phyloP scores from a whole-genome alignment of 768 basidiomycete genomes.

The Dictyophora rubrovolvata region DNA sequence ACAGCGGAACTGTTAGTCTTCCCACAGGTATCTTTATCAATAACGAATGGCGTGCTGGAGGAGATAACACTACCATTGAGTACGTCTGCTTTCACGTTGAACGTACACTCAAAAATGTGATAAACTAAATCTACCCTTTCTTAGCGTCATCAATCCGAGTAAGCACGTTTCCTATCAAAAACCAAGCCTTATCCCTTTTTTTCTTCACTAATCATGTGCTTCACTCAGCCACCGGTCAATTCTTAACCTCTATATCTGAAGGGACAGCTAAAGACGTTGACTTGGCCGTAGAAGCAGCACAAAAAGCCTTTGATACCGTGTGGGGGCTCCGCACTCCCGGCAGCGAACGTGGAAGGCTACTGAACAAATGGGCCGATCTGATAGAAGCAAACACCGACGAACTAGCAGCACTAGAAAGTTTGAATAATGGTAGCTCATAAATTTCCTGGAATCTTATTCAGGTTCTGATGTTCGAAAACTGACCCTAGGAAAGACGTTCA shows the following conservation, averaged over 20 bases:
- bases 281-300: constrained; percentile 57
- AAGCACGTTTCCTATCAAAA: constrained; percentile 7
- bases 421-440: constrained; percentile 46
- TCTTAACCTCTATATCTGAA: constrained; percentile 45
- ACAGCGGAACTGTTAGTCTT: constrained; percentile 45
- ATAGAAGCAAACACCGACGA: constrained; percentile 52
- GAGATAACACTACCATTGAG: constrained; percentile 55
- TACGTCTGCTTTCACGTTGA: constrained; percentile 26
- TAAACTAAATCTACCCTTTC: constrained; percentile 1
- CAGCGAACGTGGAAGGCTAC: constrained; percentile 37
- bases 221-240: constrained; percentile 48
- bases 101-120: neutral
- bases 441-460: constrained; percentile 4
- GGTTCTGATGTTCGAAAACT: neutral
- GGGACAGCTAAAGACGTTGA: constrained; percentile 66
- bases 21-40: constrained; percentile 64
- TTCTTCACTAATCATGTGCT: constrained; percentile 11
- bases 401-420: constrained; percentile 61
- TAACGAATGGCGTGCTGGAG: constrained; percentile 53
- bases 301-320: constrained; percentile 46
- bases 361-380: constrained; percentile 52
- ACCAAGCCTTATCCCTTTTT: neutral
- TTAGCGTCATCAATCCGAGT: constrained; percentile 51
- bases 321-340: constrained; percentile 62
- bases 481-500: constrained; percentile 42